Evolutionary conservation across 768 basidiomycete species (phyloP).

Genomic region (Kwoniella sp.): DNA sequence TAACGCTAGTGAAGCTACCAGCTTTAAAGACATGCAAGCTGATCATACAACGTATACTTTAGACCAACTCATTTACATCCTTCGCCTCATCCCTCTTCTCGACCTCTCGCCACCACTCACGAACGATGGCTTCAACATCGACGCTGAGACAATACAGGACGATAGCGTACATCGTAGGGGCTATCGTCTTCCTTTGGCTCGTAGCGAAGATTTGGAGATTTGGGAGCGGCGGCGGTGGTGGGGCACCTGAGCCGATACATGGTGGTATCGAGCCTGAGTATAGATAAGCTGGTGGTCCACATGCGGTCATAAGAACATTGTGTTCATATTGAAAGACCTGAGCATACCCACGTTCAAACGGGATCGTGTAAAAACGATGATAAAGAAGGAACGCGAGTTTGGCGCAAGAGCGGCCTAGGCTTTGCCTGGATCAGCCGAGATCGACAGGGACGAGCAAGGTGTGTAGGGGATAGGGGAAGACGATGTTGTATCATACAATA

Average conservation of each 20-base stretch:
- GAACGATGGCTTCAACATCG: conserved; percentile 50
- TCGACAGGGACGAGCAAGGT: not conserved
- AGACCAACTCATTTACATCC: conserved; percentile 53
- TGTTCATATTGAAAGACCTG: too few species aligned
- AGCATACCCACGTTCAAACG: too few species aligned
- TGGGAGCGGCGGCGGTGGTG: conserved; percentile 16
- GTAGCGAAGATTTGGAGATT: conserved; percentile 38
- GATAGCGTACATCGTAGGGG: conserved; percentile 53
- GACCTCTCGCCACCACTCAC: conserved; percentile 52
- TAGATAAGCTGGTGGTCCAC: not conserved
- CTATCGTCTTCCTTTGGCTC: conserved; percentile 47
- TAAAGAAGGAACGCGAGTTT: too few species aligned
- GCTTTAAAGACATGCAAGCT: too few species aligned
- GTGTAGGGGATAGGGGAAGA: not conserved
- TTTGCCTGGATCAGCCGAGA: not conserved
- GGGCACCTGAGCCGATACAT: not conserved
- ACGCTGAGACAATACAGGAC: conserved; percentile 50
- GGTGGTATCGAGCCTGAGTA: conserved; percentile 18
- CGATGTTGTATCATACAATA: not conserved
- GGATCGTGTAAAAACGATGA: too few species aligned
- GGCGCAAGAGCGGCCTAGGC: not conserved
- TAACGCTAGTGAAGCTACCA: too few species aligned
- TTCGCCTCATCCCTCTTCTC: conserved; percentile 54
- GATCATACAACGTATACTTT: not conserved
- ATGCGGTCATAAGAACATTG: too few species aligned